These are phyloP conservation scores for Ceratobasidium sp. DNA, from an alignment of 1,284 basidiomycete species.

Conservation along the genomic window DNA sequence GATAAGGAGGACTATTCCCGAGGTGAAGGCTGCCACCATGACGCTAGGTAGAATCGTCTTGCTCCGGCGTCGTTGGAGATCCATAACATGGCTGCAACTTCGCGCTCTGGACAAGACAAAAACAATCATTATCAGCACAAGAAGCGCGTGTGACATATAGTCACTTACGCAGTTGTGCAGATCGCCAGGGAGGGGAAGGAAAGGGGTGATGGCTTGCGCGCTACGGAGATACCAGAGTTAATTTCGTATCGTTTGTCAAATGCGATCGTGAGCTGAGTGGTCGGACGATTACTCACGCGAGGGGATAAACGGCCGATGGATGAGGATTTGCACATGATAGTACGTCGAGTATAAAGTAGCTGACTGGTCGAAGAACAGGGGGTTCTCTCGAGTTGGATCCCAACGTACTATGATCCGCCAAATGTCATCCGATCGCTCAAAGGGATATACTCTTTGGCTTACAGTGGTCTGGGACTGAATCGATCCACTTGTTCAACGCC, in stretches of 20 bases:
- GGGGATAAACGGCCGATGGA: constrained; percentile 38
- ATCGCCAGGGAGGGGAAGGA: constrained; percentile 83
- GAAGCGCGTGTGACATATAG: neutral
- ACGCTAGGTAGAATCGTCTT: constrained; percentile 48
- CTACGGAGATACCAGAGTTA: neutral
- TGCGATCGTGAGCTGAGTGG: neutral
- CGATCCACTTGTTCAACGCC: constrained; percentile 81
- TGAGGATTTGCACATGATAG: constrained; percentile 28
- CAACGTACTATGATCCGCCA: neutral
- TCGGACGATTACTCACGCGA: constrained; percentile 57
- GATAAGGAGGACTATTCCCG: constrained; percentile 77
- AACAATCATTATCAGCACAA: neutral
- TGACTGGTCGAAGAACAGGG: constrained; percentile 27
- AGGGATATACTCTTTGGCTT: neutral
- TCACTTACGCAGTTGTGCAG: constrained; percentile 75
- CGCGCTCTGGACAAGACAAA: constrained; percentile 62
- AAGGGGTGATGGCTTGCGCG: constrained; percentile 69
- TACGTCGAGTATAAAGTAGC: constrained; percentile 30
- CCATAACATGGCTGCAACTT: constrained; percentile 79
- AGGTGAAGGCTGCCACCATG: constrained; percentile 67
- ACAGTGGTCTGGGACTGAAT: constrained; percentile 69
- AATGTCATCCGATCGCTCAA: too few relatives aligned
- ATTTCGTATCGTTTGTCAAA: neutral
- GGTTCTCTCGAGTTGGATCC: neutral
- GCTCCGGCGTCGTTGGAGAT: constrained; percentile 64